Conservation (phyloP, 1,139 yeast species). For the Geotrichum carabidarum region DNA sequence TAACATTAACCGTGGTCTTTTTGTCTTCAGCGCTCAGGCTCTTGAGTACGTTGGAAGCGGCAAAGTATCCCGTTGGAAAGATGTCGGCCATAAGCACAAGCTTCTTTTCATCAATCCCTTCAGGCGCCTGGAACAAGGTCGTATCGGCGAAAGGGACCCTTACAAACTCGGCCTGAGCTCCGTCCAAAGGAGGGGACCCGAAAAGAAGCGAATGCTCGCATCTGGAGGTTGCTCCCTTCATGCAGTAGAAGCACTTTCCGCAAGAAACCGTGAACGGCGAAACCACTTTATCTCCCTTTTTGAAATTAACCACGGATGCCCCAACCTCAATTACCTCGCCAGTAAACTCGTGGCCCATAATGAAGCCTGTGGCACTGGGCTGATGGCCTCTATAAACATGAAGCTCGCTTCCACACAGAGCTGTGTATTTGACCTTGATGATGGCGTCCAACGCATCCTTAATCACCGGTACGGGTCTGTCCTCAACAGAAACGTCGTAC, state of each 20-base stretch:
- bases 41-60: constrained; percentile 46
- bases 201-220: constrained; percentile 51
- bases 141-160: constrained; percentile 54
- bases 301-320: constrained; percentile 50
- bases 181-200: constrained; percentile 52
- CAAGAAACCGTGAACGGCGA: constrained; percentile 54
- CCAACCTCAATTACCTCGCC: constrained; percentile 71
- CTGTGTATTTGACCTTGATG: constrained; percentile 50
- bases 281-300: constrained; percentile 73
- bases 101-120: constrained; percentile 42
- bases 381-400: constrained; percentile 57
- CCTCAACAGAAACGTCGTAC: constrained; percentile 42
- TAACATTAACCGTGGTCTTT: constrained; percentile 37
- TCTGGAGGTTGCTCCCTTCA: constrained; percentile 49
- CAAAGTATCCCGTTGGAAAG: constrained; percentile 61
- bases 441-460: constrained; percentile 46
- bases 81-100: constrained; percentile 62
- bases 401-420: constrained; percentile 58
- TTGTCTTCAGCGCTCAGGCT: constrained; percentile 36
- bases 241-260: constrained; percentile 54
- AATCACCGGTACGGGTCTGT: constrained; percentile 45
- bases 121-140: constrained; percentile 45
- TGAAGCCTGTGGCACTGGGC: constrained; percentile 49
- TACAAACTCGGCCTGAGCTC: constrained; percentile 59
- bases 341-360: constrained; percentile 71